These are phyloP conservation scores for Fonsecaea pedrosoi DNA, from an alignment of 2,329 filamentous ascomycete genomes.

Conservation along the genomic window DNA sequence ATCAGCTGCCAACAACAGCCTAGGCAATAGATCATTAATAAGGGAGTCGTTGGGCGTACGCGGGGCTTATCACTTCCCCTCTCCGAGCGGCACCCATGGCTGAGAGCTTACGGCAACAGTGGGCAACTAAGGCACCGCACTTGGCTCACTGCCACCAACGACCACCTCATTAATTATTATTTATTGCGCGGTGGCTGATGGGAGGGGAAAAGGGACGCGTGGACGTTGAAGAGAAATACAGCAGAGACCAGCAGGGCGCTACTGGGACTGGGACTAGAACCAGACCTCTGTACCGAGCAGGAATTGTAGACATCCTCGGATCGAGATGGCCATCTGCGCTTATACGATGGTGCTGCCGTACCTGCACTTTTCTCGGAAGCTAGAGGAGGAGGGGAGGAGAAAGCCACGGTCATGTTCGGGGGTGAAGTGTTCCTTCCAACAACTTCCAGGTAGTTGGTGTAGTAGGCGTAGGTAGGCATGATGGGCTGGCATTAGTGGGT, in stretches of 20 bases:
- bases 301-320: too few relatives aligned
- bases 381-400: too few relatives aligned
- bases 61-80: constrained; percentile 9
- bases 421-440: too few relatives aligned
- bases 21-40: background rate
- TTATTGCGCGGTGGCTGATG: background rate
- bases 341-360: too few relatives aligned
- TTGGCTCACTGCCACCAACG: background rate
- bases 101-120: background rate
- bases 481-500: background rate
- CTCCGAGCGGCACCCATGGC: background rate
- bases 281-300: too few relatives aligned
- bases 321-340: too few relatives aligned
- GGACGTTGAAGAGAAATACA: background rate
- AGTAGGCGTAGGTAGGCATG: too few relatives aligned
- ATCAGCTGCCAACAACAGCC: constrained; percentile 7
- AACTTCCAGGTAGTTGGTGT: too few relatives aligned
- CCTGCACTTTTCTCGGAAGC: too few relatives aligned
- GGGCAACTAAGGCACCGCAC: background rate
- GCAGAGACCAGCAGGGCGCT: too few relatives aligned
- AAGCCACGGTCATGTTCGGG: too few relatives aligned
- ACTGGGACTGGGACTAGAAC: too few relatives aligned
- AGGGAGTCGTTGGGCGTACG: constrained; percentile 5
- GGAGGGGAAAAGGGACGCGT: constrained; percentile 4
- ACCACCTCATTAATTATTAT: background rate